A percentile compares a stretch with the other conserved stretches of the same genome.
Evolutionary conservation across 2,329 filamentous ascomycete genomes (phyloP).

Genomic region (Hypoxylon sp.): DNA sequence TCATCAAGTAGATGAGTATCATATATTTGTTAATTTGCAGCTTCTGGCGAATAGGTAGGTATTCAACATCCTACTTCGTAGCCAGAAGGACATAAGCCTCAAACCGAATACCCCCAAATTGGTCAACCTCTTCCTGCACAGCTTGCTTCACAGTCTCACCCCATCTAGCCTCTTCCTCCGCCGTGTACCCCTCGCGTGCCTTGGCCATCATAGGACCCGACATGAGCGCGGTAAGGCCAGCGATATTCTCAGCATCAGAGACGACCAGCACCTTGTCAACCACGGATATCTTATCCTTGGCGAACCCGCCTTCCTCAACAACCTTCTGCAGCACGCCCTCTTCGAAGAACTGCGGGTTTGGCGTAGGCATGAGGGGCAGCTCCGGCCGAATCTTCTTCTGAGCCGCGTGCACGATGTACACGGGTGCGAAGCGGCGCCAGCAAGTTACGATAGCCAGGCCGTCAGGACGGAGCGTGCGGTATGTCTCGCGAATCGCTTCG

Average conservation of each 20-base stretch:
- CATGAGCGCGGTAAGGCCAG: slow-evolving; percentile 43
- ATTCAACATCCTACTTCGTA: slow-evolving; percentile 41
- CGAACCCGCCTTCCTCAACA: slow-evolving; percentile 41
- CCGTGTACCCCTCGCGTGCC: slow-evolving; percentile 43
- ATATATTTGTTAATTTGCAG: too few relatives aligned
- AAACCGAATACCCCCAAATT: slow-evolving; percentile 41
- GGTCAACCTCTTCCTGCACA: slow-evolving; percentile 40
- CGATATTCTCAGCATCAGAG: slow-evolving; percentile 39
- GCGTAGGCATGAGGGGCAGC: slow-evolving; percentile 39
- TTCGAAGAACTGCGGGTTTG: slow-evolving; percentile 38
- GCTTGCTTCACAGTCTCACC: slow-evolving; percentile 34
- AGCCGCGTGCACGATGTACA: slow-evolving; percentile 39
- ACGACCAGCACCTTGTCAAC: slow-evolving; percentile 40
- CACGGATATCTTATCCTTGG: slow-evolving; percentile 33
- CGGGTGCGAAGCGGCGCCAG: slow-evolving; percentile 41
- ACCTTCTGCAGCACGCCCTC: slow-evolving; percentile 40
- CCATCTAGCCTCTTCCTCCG: slow-evolving; percentile 40
- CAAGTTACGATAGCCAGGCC: slow-evolving; percentile 39
- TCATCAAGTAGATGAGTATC: too few relatives aligned
- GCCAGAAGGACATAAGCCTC: slow-evolving; percentile 41
- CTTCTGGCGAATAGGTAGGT: too few relatives aligned
- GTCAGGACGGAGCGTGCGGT: slow-evolving; percentile 38
- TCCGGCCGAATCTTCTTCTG: slow-evolving; percentile 42
- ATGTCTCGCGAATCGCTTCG: slow-evolving; percentile 38
- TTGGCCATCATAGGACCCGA: slow-evolving; percentile 43